Conservation (phyloP, 23 red algal species). For the Agarophyton chilense region DNA sequence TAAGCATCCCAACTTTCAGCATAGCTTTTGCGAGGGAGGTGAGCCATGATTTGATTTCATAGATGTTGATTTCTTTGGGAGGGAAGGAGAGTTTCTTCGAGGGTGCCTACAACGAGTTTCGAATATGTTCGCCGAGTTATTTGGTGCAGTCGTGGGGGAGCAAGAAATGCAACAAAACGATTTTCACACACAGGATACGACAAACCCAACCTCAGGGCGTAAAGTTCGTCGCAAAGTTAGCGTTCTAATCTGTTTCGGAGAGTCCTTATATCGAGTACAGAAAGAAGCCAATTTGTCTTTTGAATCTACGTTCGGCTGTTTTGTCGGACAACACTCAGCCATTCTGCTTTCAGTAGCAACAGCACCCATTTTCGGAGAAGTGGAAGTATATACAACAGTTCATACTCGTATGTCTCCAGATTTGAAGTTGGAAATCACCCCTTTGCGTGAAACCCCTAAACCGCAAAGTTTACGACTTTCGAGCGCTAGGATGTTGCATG, state of each 20-base stretch:
- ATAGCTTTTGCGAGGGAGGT: conserved; percentile 30
- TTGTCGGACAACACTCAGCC: conserved; percentile 47
- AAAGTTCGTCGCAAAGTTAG: conserved; percentile 43
- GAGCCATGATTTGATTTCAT: conserved; percentile 46
- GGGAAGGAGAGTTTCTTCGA: conserved; percentile 62
- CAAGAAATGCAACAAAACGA: neutral
- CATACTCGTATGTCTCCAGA: conserved; percentile 50
- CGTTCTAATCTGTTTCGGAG: conserved; percentile 45
- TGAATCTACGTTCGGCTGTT: conserved; percentile 60
- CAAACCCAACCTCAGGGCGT: neutral
- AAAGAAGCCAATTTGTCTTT: conserved; percentile 31
- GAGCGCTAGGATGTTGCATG: conserved; percentile 55
- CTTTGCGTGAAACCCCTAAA: conserved; percentile 36
- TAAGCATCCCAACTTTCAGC: conserved; percentile 61
- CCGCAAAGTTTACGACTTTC: conserved; percentile 42
- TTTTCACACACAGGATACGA: neutral
- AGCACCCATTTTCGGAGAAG: conserved; percentile 24
- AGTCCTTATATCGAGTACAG: conserved; percentile 57
- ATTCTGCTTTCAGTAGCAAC: conserved; percentile 53
- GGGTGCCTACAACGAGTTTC: conserved; percentile 50
- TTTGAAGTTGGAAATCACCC: conserved; percentile 53
- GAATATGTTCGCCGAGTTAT: conserved; percentile 53
- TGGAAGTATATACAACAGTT: conserved; percentile 50
- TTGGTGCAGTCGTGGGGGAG: conserved; percentile 49
- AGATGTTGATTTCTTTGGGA: conserved; percentile 56